Percentiles rank a stretch among this genome's conserved stretches.
phyloP scores from a whole-genome alignment of 108 stramenopile species.

The Conticribra weissflogii region DNA sequence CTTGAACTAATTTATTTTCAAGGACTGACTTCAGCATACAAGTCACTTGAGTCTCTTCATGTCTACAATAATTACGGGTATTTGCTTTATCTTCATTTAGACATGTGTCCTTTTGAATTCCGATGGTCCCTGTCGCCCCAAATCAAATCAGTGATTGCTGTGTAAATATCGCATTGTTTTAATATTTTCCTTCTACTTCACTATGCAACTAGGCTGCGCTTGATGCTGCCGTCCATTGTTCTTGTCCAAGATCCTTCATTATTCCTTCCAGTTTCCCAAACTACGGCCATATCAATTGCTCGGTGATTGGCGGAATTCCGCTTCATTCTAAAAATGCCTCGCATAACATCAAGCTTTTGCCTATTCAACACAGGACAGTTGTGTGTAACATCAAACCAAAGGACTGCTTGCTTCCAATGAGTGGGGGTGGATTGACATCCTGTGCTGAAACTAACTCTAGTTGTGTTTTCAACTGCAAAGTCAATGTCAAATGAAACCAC shows the following conservation, averaged over 20 bases:
- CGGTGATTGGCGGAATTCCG: conserved; percentile 51
- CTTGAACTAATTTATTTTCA: too few species aligned
- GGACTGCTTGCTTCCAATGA: conserved; percentile 91
- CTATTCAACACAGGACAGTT: conserved; percentile 43
- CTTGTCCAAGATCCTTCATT: conserved; percentile 23
- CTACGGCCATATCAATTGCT: conserved; percentile 54
- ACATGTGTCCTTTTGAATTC: too few species aligned
- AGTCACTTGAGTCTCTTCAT: too few species aligned
- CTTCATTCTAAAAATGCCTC: conserved; percentile 49
- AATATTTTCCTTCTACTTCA: too few species aligned
- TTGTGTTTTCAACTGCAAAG: conserved; percentile 65
- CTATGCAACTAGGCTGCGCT: conserved; percentile 42
- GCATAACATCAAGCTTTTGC: conserved; percentile 28
- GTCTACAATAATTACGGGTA: too few species aligned
- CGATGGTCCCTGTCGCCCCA: too few species aligned
- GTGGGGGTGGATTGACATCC: conserved; percentile 78
- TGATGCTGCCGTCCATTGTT: conserved; percentile 35
- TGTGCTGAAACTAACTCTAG: conserved; percentile 69
- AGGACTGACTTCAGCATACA: too few species aligned
- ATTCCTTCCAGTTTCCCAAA: conserved; percentile 50
- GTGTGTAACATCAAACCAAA: conserved; percentile 65
- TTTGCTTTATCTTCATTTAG: too few species aligned
- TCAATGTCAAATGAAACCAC: conserved; percentile 84
- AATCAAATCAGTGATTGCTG: too few species aligned
- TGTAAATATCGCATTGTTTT: too few species aligned